These are phyloP conservation scores for Chalara sp. DNA, from an alignment of 2,329 filamentous ascomycete genomes.

Conservation along the genomic window DNA sequence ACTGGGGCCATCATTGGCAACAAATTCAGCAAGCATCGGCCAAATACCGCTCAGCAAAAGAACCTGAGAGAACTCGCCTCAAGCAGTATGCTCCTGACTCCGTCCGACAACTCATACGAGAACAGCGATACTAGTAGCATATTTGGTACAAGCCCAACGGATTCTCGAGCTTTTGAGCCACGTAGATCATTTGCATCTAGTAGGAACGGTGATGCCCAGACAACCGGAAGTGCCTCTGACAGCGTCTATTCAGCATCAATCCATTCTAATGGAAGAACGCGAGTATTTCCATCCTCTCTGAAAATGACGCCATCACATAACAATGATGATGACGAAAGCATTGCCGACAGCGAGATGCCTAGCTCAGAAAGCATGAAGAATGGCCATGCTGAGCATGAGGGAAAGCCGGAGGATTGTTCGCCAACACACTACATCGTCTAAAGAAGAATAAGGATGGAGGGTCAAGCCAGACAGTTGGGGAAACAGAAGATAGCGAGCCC, in stretches of 20 bases:
- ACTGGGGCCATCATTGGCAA: constrained; percentile 95
- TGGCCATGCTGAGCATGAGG: constrained; percentile 4
- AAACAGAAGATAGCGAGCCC: constrained; percentile 13
- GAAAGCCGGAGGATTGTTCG: constrained; percentile 15
- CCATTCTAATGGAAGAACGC: constrained; percentile 1
- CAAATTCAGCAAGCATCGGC: constrained; percentile 87
- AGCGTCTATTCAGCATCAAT: constrained; percentile 18
- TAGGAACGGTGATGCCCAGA: constrained; percentile 10
- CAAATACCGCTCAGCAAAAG: constrained; percentile 70
- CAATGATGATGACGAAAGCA: constrained; percentile 7
- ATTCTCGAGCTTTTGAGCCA: constrained; percentile 17
- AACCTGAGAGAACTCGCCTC: constrained; percentile 80
- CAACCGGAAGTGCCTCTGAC: constrained; percentile 20
- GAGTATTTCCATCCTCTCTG: constrained; percentile 14
- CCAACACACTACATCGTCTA: constrained; percentile 15
- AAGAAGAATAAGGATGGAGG: constrained; percentile 16
- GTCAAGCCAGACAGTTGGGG: not conserved
- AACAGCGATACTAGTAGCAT: constrained; percentile 25
- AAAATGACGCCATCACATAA: constrained; percentile 22
- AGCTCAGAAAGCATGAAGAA: constrained; percentile 6
- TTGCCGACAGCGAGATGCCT: constrained; percentile 7
- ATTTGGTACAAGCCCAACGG: constrained; percentile 19
- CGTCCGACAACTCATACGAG: constrained; percentile 24
- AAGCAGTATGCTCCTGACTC: constrained; percentile 35
- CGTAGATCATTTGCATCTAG: constrained; percentile 24